Base-by-base conservation (phyloP, 2,329 filamentous ascomycete species). In the Fusarium humuli region DNA sequence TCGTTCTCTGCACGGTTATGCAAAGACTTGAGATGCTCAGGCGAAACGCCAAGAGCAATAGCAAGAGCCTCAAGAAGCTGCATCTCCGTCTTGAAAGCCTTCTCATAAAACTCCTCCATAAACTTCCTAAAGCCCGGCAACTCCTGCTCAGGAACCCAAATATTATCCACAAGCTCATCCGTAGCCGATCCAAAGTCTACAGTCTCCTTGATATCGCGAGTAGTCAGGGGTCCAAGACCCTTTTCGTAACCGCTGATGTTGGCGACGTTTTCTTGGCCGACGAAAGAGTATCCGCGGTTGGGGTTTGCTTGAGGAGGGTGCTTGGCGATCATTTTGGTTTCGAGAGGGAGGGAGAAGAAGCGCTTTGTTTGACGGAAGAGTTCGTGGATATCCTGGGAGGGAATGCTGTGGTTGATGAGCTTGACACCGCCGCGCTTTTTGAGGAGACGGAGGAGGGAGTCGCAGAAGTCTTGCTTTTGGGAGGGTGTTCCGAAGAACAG, bases 61-160 rank as follows among this genome's bases (percentile, higher is more conserved):
- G 92, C 92, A 61, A 95, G 91, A 9, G 92, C 91, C 6, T 90
- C 85, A 89, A 96, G 94, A 29, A 95, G 86, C 65, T 92, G 83
- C 47, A 87, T 83, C 79, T 97, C 91, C 40, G 97, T 80, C 18
- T 82, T 78, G 78, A 93, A 92, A 78, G 92, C 94, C 61, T 85
- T 84, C 18, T 85, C 84, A 71, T 91, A 92, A 78, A 97, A 97
- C 2, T 80, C 79, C 55, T 89, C 76, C 73, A 76, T 76, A 25
- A 76, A 76, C 2, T 37, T 59, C 30, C 74, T 62, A 49, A 77
- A 73, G 11, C 73, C 69, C 8, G 74, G 69, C 45, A 76, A 55
- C 25, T 70, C 53, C 20, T 68, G 69, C 13, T 77, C 76, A 0
- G 71, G 67, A 6, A 76, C 72, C 77, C 77, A 79, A 30, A 73